Base-by-base conservation (phyloP, 495 filamentous ascomycete genomes). In the Tirmania nivea region DNA sequence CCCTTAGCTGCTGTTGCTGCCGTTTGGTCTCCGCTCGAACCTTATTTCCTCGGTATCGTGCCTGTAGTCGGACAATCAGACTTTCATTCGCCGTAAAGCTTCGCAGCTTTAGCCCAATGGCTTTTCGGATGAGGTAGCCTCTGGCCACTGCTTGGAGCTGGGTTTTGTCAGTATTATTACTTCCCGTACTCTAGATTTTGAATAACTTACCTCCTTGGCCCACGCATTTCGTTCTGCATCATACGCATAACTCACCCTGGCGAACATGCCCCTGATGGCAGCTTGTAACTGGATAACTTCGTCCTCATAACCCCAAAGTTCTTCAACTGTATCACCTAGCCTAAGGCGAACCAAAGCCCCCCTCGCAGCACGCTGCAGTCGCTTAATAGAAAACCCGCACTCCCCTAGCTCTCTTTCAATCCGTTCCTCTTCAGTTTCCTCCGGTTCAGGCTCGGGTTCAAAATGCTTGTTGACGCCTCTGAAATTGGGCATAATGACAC, bases 401-500 rank as follows among this genome's bases (percentile, higher is more conserved):
- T 90, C 86, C 49, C 74, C 71, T 7, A 96, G 67, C 63, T 95
- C 85, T 48, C 89, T 74, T 53, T 89, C 76, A 50, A 94, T 84
- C 37, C 88, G 74, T 57, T 96, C 83, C 61, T 94, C 88, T 1
- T 81, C 81, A 64, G 94, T 88, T 31, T 80, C 75, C 57, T 78
- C 75, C 1, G 74, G 72, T 48, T 73, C 69, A 1, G 71, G 75
- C 60, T 86, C 83, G n/a, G 87, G 82, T 19, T 84, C 87, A 68
- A 99, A 95, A 60, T 85, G 85, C 54, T 86, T 90, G 34, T 87
- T 82, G 82, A 99, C 95, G 52, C 88, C 89, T 54, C 84, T 81
- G 69, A 99, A 99, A 67, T 85, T 94, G 47, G 92, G 92, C 86
- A 99, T 93, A 60, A 78, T 93, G 48, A 89, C 76, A 17, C 92